Conservation (phyloP, 228 moss, liverwort and hornwort species). For the Sphagnum magellanicum region DNA sequence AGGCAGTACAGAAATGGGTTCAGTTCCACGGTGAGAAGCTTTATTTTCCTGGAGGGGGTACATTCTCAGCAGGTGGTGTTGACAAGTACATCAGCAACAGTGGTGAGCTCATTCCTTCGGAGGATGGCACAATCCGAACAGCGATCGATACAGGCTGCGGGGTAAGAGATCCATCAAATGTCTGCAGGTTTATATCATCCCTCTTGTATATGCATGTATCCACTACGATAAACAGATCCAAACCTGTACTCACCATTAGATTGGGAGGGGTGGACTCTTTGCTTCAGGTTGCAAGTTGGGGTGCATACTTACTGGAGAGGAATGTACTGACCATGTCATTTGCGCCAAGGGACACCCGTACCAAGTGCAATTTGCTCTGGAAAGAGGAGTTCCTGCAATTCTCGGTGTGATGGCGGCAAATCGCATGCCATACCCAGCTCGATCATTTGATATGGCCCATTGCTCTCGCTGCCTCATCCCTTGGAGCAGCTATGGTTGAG, state of each 20-base stretch:
- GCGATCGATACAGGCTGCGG: slow-evolving; percentile 50
- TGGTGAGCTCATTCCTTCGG: slow-evolving; percentile 32
- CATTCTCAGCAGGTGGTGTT: slow-evolving; percentile 59
- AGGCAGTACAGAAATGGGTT: slow-evolving; percentile 51
- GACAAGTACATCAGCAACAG: slow-evolving; percentile 39
- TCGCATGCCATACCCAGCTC: slow-evolving; percentile 87
- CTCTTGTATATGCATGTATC: no score
- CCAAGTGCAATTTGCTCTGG: slow-evolving; percentile 93
- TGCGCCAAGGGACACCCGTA: slow-evolving; percentile 93
- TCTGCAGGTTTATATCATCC: no score
- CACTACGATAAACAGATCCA: no score
- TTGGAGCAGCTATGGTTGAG: slow-evolving; percentile 55
- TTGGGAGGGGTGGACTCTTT: neutral
- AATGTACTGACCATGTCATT: slow-evolving; percentile 86
- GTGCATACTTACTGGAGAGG: slow-evolving; percentile 74
- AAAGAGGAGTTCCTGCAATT: slow-evolving; percentile 94
- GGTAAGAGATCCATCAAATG: slow-evolving; percentile 9
- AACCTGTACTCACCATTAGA: no score
- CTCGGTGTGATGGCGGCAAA: slow-evolving; percentile 84
- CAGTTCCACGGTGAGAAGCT: slow-evolving; percentile 38
- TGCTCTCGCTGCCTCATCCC: slow-evolving; percentile 97
- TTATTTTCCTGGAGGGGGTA: slow-evolving; percentile 47
- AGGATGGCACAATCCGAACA: slow-evolving; percentile 37
- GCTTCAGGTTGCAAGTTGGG: slow-evolving; percentile 92
- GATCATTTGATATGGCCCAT: slow-evolving; percentile 96